Conservation (phyloP, 2,329 filamentous ascomycete species). For the Ceratocystis papillata region DNA sequence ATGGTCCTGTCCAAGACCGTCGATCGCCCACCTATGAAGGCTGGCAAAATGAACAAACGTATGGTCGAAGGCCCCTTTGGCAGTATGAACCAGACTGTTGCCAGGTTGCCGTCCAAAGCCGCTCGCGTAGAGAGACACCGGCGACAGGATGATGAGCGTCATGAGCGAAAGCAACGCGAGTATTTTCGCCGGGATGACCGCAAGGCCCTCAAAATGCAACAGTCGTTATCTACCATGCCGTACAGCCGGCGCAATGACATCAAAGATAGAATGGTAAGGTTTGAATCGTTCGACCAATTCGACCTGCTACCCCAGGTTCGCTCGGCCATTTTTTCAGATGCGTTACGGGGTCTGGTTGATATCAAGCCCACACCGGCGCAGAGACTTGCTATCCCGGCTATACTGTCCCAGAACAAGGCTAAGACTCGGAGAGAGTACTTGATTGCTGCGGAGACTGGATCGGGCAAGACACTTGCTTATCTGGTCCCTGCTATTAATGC, state of each 20-base stretch:
- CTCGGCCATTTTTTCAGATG: slow-evolving; percentile 60
- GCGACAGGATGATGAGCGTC: slow-evolving; percentile 15
- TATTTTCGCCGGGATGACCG: slow-evolving; percentile 34
- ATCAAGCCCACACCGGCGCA: slow-evolving; percentile 81
- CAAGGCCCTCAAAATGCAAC: slow-evolving; percentile 92
- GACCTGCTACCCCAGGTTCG: slow-evolving; percentile 60
- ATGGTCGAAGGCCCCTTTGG: slow-evolving; percentile 41
- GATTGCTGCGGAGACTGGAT: slow-evolving; percentile 89
- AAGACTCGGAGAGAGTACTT: slow-evolving; percentile 49
- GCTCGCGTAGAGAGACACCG: slow-evolving; percentile 5
- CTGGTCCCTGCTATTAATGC: slow-evolving; percentile 74
- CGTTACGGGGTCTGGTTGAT: slow-evolving; percentile 62
- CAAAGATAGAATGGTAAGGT: slow-evolving; percentile 48
- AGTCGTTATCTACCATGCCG: slow-evolving; percentile 60
- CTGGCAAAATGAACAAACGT: slow-evolving; percentile 33
- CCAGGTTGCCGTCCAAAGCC: slow-evolving; percentile 30
- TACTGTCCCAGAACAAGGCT: slow-evolving; percentile 48
- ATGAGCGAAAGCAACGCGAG: slow-evolving; percentile 30
- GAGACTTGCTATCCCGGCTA: slow-evolving; percentile 70
- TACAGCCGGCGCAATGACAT: slow-evolving; percentile 53
- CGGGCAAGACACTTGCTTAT: slow-evolving; percentile 92
- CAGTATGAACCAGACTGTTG: slow-evolving; percentile 46
- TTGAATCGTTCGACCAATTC: slow-evolving; percentile 74
- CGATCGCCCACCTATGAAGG: slow-evolving; percentile 33
- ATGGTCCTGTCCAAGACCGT: slow-evolving; percentile 50